A percentile compares a stretch with the other conserved stretches of the same genome.
Conservation (phyloP, 306 rosid genomes). For the Abrus pulchellus region DNA sequence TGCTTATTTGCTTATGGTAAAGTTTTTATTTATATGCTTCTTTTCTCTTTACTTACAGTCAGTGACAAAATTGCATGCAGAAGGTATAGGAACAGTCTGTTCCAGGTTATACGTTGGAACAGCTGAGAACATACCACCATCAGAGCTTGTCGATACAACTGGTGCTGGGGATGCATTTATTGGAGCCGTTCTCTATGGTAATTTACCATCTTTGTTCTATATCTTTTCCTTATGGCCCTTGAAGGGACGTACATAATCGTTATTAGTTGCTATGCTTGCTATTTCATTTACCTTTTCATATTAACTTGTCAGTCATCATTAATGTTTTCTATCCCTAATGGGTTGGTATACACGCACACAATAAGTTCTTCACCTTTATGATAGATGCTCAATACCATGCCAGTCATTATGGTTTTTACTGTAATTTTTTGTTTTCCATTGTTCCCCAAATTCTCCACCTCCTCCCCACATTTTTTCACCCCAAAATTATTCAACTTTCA, state of each 20-base stretch:
- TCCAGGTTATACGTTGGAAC: constrained; percentile 80
- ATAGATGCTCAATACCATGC: not conserved
- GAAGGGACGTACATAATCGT: not conserved
- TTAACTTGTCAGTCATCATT: not conserved
- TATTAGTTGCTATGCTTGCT: not conserved
- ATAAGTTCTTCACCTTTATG: constrained; percentile 1
- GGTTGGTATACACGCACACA: not conserved
- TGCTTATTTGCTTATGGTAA: not conserved
- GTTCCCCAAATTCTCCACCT: not conserved
- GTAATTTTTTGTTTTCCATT: not conserved
- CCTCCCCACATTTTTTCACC: not conserved
- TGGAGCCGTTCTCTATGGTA: constrained; percentile 89
- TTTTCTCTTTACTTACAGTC: constrained; percentile 57
- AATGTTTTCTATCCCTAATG: not conserved
- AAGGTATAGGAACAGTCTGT: constrained; percentile 72
- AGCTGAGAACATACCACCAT: constrained; percentile 73
- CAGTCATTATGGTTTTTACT: not conserved
- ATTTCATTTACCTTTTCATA: not conserved
- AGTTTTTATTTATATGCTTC: not conserved
- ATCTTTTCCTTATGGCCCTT: not conserved
- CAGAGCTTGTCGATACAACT: constrained; percentile 82
- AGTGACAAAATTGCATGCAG: constrained; percentile 65
- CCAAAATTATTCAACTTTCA: not conserved
- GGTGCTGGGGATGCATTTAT: constrained; percentile 94
- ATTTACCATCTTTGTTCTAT: constrained; percentile 18